These are phyloP conservation scores for Aspergillus affinis DNA, from an alignment of 495 filamentous ascomycete genomes.

Conservation along the genomic window DNA sequence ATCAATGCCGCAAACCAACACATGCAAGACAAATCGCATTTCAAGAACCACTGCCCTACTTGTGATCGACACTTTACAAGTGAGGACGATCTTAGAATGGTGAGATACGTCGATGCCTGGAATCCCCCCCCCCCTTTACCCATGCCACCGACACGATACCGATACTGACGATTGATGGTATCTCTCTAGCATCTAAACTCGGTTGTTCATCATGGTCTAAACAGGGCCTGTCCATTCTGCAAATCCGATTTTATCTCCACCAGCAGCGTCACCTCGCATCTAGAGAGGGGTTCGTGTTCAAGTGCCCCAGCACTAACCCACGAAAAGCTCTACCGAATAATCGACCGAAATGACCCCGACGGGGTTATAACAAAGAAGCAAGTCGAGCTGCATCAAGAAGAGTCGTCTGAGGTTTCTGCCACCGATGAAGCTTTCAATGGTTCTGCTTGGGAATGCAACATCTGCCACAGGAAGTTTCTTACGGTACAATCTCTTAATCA, in stretches of 20 bases:
- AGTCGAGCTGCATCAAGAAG: constrained; percentile 33
- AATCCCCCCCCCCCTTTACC: neutral
- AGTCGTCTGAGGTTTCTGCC: constrained; percentile 15
- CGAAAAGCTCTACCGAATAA: constrained; percentile 32
- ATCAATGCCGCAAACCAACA: constrained; percentile 31
- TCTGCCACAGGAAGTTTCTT: constrained; percentile 41
- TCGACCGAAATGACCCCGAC: constrained; percentile 34
- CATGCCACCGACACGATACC: neutral
- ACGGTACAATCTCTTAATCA: constrained; percentile 22
- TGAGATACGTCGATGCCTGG: constrained; percentile 18
- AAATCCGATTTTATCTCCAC: constrained; percentile 34
- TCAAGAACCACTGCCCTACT: constrained; percentile 34
- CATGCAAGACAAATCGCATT: constrained; percentile 37
- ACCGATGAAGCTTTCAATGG: constrained; percentile 40
- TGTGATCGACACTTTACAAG: constrained; percentile 39
- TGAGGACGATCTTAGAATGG: constrained; percentile 39
- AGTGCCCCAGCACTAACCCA: constrained; percentile 35
- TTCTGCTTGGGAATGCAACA: constrained; percentile 41
- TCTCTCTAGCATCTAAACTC: constrained; percentile 45
- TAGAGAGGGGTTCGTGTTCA: constrained; percentile 43
- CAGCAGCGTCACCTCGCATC: constrained; percentile 46
- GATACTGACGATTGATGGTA: constrained; percentile 5
- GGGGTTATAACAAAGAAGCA: constrained; percentile 43
- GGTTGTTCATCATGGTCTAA: constrained; percentile 31
- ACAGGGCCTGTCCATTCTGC: constrained; percentile 47